phyloP scores from a whole-genome alignment of 352 stramenopile species.

The Globisporangium abappressorium region DNA sequence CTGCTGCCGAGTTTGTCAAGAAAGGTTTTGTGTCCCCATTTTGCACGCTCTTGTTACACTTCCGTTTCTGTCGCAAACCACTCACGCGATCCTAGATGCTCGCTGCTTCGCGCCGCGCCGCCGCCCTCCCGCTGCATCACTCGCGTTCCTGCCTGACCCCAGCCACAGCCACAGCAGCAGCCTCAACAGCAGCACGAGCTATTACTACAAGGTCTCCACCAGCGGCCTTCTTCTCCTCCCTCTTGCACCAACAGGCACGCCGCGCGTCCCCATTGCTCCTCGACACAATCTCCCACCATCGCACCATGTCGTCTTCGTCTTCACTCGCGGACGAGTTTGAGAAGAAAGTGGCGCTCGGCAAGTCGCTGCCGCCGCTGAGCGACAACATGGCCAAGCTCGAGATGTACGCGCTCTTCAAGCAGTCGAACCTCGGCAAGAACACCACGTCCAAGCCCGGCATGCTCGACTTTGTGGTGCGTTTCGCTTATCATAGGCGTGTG shows the following conservation, averaged over 20 bases:
- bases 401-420: conserved; percentile 87
- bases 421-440: conserved; percentile 61
- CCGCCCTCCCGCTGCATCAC: not conserved
- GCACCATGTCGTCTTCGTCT: conserved; percentile 16
- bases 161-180: not conserved
- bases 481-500: not conserved
- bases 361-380: conserved; percentile 60
- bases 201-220: not conserved
- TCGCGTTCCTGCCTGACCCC: not conserved
- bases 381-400: conserved; percentile 78
- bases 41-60: not conserved
- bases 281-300: not conserved
- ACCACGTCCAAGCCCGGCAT: conserved; percentile 64
- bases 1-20: not conserved
- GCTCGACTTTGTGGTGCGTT: conserved; percentile 75
- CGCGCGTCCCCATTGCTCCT: conserved; percentile 2
- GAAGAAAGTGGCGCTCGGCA: conserved; percentile 60
- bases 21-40: conserved; percentile 4
- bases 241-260: not conserved
- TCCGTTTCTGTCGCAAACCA: not conserved
- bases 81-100: not conserved
- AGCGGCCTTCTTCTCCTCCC: not conserved
- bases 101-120: not conserved
- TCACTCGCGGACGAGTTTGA: conserved; percentile 47
- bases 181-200: not conserved